A percentile compares a stretch with the other conserved stretches of the same genome.
Evolutionary conservation across 1,284 basidiomycete species (phyloP).

Genomic region (Cutaneotrichosporon sp.): DNA sequence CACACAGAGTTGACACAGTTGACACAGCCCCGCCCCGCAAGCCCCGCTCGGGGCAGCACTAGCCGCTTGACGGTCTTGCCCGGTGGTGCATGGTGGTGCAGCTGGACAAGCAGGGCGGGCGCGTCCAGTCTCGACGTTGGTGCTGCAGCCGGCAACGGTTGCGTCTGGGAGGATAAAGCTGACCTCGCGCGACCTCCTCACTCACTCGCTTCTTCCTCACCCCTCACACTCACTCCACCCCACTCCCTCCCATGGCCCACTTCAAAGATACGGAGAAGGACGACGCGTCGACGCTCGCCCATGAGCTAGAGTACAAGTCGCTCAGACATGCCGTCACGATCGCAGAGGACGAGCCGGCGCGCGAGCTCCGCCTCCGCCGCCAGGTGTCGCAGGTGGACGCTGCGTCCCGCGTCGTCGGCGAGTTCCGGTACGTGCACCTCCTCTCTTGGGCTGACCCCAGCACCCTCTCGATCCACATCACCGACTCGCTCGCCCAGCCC

Average conservation of each 20-base stretch:
- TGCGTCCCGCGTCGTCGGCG: conserved; percentile 38
- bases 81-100: too few species aligned
- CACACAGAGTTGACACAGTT: too few species aligned
- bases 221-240: too few species aligned
- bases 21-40: too few species aligned
- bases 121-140: too few species aligned
- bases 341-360: conserved; percentile 21
- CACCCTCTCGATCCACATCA: conserved; percentile 49
- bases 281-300: neutral
- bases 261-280: conserved; percentile 10
- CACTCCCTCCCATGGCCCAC: conserved; percentile 7
- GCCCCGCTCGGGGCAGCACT: too few species aligned
- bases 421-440: conserved; percentile 43
- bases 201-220: neutral
- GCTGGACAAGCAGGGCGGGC: too few species aligned
- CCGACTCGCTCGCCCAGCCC: conserved; percentile 36
- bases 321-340: conserved; percentile 32
- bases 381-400: conserved; percentile 34
- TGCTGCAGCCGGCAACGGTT: too few species aligned
- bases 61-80: too few species aligned
- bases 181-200: too few species aligned
- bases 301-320: conserved; percentile 15
- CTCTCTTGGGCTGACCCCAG: conserved; percentile 28
- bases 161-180: too few species aligned
- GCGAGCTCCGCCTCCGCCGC: conserved; percentile 31